Conservation (phyloP, 257 asterid species). For the Solanum peruvianum region DNA sequence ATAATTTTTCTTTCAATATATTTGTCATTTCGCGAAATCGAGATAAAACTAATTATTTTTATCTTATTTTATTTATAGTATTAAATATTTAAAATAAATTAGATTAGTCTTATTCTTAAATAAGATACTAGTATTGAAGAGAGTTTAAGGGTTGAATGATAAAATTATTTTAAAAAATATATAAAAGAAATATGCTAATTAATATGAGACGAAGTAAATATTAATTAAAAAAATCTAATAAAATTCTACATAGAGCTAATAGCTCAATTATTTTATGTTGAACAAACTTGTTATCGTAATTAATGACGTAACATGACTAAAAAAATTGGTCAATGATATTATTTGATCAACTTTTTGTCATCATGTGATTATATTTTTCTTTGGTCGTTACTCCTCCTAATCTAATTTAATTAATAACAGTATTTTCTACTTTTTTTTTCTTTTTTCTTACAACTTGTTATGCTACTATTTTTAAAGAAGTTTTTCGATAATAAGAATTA, state of each 20-base stretch:
- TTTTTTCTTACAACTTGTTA: background rate
- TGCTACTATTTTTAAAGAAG: background rate
- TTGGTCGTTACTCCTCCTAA: background rate
- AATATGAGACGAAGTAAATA: background rate
- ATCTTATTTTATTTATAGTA: background rate
- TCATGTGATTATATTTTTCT: background rate
- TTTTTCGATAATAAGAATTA: background rate
- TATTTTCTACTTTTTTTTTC: background rate
- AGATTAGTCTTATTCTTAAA: background rate
- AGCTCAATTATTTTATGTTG: background rate
- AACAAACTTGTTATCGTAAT: background rate
- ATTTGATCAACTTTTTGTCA: background rate
- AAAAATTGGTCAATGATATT: background rate
- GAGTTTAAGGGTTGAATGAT: background rate
- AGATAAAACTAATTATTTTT: background rate
- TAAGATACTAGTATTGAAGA: background rate
- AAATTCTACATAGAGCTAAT: background rate
- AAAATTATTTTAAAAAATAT: too few relatives aligned
- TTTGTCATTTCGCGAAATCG: background rate
- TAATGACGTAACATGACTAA: background rate
- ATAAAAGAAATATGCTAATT: too few relatives aligned
- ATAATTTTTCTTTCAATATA: background rate
- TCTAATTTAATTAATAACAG: background rate
- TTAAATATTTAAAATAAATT: background rate
- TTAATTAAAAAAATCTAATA: background rate